A percentile compares a stretch with the other conserved stretches of the same genome.
phyloP scores from a whole-genome alignment of 2,329 filamentous ascomycete genomes.

The Calonectria pseudoturangicola region DNA sequence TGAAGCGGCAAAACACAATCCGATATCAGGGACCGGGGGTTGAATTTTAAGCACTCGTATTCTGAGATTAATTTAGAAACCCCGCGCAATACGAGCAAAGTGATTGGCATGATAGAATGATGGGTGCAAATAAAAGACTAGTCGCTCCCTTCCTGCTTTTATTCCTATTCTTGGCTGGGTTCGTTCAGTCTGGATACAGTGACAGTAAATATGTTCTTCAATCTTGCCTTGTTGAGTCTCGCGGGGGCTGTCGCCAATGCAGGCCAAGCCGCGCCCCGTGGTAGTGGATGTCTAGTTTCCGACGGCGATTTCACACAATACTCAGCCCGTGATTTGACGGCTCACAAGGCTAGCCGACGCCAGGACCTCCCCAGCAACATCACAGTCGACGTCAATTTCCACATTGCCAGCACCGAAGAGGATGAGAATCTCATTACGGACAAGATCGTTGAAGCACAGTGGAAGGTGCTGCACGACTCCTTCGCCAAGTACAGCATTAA shows the following conservation, averaged over 20 bases:
- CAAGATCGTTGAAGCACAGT: constrained; percentile 30
- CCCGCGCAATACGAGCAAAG: not conserved
- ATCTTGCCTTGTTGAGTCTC: not conserved
- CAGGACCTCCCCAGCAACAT: constrained; percentile 47
- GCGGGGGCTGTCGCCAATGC: constrained; percentile 4
- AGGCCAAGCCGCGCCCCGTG: not conserved
- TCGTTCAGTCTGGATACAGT: not conserved
- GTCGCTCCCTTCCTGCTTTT: not conserved
- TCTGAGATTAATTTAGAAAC: constrained; percentile 23
- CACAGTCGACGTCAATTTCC: constrained; percentile 53
- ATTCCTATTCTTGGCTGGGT: not conserved
- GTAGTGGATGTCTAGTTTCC: constrained; percentile 6
- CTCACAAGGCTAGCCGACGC: constrained; percentile 8
- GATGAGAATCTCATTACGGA: constrained; percentile 44
- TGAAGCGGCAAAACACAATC: not conserved
- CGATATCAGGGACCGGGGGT: not conserved
- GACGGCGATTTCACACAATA: not conserved
- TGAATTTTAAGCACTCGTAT: constrained; percentile 18
- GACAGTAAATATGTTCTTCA: not conserved
- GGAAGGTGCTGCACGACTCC: constrained; percentile 37
- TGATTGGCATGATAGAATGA: not conserved
- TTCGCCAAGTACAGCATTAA: constrained; percentile 51
- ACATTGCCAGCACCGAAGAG: constrained; percentile 52
- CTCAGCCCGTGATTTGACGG: not conserved
- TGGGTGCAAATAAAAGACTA: not conserved